Conservation (phyloP, 257 asterid genomes). For the Capsicum pubescens region DNA sequence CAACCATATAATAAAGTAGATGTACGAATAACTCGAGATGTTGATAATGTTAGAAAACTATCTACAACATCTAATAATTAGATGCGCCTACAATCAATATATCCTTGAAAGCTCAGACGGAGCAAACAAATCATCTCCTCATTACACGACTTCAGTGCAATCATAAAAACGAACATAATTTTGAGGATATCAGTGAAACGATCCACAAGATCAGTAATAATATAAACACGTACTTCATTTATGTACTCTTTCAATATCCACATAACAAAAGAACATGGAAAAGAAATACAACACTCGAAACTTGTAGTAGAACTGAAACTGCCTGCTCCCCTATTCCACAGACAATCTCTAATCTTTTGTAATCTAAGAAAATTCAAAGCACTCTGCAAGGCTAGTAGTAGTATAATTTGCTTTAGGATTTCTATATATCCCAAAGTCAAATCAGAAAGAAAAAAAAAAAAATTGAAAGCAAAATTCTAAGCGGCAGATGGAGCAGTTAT, state of each 20-base stretch:
- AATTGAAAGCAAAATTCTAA: conserved; percentile 9
- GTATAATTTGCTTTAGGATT: not conserved
- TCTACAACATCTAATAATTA: no score
- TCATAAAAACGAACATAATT: not conserved
- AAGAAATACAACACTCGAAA: not conserved
- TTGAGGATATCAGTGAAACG: not conserved
- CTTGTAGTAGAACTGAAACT: not conserved
- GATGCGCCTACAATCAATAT: no score
- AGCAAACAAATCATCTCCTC: no score
- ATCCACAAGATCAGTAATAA: not conserved
- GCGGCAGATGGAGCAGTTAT: conserved; percentile 33
- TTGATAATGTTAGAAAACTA: no score
- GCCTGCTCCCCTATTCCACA: not conserved
- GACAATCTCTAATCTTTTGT: not conserved
- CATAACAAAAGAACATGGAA: not conserved
- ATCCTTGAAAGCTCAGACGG: no score
- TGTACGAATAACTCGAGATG: no score
- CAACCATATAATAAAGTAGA: no score
- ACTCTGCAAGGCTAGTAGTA: not conserved
- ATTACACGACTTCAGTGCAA: not conserved
- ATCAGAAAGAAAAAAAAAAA: not conserved
- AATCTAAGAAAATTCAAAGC: not conserved
- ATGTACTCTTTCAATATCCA: not conserved
- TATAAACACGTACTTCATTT: not conserved
- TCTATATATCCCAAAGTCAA: not conserved